Base-by-base conservation (phyloP, 148 eudicot species). In the Selenicereus undatus region DNA sequence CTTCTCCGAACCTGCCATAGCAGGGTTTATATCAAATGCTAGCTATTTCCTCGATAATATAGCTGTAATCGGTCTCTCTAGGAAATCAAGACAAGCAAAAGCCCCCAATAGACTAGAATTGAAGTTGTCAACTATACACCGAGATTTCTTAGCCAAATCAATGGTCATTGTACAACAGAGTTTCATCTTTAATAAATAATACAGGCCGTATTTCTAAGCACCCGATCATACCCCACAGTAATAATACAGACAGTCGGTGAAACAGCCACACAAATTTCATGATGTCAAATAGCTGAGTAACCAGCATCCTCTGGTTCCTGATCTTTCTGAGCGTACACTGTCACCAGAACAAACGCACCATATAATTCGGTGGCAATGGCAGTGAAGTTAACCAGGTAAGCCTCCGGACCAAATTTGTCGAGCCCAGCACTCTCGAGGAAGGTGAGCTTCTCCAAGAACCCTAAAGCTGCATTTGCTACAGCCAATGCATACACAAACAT, bases 391-490 rank as follows among this genome's bases (percentile, higher is more conserved):
- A 95, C 99, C 1, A 95, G 88, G 82, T 85, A 89, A n/a, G 99
- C 99, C 86, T 95, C 97, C 0, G 97, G 13, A 17, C 99, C 96
- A 30, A 89, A 92, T 79, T 93, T 95, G 6, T 85, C 88, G 0
- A 91, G 73, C 30, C 97, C 99, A 6, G 83, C 65, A 74, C n/a
- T 84, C 80, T 95, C 85, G 9, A 95, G 91, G 88, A 93, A 93
- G 8, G 99, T 95, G 17, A 95, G 97, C 91, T 93, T 95, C 87
- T 95, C 97, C 11, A 95, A 88, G 84, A 85, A 93, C 20, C 99
- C 99, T 9, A 95, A 48, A 3, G 90, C 80, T 0, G 99, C 94
- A 30, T 82, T 95, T 77, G 84, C 93, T 71, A 95, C 79, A 1
- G 97, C 99, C 80, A 95, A 83, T 65, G 85, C 80, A 51, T 91